A percentile compares a stretch with the other conserved stretches of the same genome.
These are phyloP conservation scores for Amphibolis antarctica DNA, from an alignment of 106 monocot genomes.

Conservation along the genomic window DNA sequence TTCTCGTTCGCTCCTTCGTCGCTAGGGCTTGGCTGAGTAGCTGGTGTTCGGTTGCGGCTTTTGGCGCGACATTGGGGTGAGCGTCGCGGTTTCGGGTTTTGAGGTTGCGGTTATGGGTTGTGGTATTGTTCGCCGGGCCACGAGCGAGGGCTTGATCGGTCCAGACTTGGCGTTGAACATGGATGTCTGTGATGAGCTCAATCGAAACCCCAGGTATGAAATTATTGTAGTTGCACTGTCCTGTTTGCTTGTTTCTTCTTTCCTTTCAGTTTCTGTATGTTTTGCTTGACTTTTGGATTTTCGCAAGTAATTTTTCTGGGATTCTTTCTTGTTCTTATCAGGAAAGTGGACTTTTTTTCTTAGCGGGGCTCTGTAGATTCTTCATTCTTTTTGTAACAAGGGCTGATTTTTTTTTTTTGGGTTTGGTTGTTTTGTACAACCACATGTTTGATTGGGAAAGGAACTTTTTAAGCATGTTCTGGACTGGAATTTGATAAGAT, in stretches of 20 bases:
- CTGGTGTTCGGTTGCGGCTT: no score
- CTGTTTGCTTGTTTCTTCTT: background rate
- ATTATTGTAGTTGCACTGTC: background rate
- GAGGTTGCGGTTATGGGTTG: conserved; percentile 29
- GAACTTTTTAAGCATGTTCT: no score
- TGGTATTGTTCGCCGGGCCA: conserved; percentile 58
- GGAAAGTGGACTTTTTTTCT: background rate
- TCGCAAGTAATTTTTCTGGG: background rate
- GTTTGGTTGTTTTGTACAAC: no score
- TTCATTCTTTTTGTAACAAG: background rate
- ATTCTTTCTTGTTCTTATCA: background rate
- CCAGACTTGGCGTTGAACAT: conserved; percentile 80
- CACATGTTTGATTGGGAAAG: no score
- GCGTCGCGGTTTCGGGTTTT: background rate
- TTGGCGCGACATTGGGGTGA: background rate
- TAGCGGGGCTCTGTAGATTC: background rate
- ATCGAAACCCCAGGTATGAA: conserved; percentile 59
- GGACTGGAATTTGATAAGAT: no score
- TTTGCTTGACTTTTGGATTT: background rate
- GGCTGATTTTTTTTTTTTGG: background rate
- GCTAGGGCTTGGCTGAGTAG: no score
- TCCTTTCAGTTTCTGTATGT: background rate
- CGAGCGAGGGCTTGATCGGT: conserved; percentile 65
- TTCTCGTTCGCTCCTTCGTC: background rate
- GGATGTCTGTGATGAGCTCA: conserved; percentile 77